Conservation (phyloP, 176 grass and related monocot species). For the Eleusine coracana region DNA sequence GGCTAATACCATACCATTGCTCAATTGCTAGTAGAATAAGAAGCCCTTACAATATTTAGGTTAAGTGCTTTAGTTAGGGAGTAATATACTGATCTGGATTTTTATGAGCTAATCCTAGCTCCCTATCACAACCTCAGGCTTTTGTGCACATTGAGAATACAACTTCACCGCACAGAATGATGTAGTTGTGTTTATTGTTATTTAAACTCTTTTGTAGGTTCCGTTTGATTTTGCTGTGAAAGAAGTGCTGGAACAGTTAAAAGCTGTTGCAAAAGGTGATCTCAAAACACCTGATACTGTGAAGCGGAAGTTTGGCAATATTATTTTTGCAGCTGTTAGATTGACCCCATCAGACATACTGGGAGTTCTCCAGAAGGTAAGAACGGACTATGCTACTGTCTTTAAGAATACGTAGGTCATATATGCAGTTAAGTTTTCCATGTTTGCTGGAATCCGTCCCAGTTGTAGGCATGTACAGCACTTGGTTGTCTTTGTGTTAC, state of each 20-base stretch:
- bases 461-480: background rate
- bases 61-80: background rate
- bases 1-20: background rate
- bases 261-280: conserved; percentile 77
- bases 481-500: background rate
- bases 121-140: background rate
- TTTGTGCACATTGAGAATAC: background rate
- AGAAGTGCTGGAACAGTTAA: conserved; percentile 80
- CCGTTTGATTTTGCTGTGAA: conserved; percentile 89
- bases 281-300: conserved; percentile 64
- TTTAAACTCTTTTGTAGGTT: conserved; percentile 54
- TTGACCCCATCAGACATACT: conserved; percentile 60
- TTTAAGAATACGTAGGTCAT: background rate
- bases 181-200: conserved; percentile 1
- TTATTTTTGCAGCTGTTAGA: conserved; percentile 81
- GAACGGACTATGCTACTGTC: conserved; percentile 24
- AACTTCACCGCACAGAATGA: conserved; percentile 2
- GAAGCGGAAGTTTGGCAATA: conserved; percentile 85
- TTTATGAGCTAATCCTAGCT: conserved; percentile 2
- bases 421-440: background rate
- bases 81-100: background rate
- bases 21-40: background rate
- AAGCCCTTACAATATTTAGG: background rate
- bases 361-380: conserved; percentile 68
- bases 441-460: background rate